Evolutionary conservation across 345 rosid genomes (phyloP), one percentile per base, ranked within the genome.

Genomic region (Limnanthes douglasii): DNA sequence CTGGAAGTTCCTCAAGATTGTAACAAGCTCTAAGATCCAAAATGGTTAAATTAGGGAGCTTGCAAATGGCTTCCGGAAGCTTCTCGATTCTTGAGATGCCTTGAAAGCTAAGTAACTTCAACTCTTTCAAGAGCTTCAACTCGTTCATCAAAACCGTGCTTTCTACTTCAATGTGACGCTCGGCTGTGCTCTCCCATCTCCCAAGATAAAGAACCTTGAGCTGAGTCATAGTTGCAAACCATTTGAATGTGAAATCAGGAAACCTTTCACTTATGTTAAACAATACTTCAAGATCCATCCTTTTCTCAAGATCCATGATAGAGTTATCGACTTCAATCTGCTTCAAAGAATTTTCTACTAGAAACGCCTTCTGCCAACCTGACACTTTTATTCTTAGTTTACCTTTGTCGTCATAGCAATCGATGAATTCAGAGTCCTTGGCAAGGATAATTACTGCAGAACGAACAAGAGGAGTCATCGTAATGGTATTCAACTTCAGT

Each of bases 11-110:
- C 54, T 60, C 69, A 8, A 78, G 48, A 37, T 57, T 60, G 49
- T 62, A 53, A 51, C 90, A 73, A 12, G 65, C 68, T 16, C 64
- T 68, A 4, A 78, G 73, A 54, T 78, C 73, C 48, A 74, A 62
- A 46, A 71, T 48, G 22, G 36, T 58, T 58, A 74, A 56, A 5
- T 37, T 41, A 5, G 2, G 18, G 2, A 62, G 72, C 45, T 46
- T 50, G 17, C 61, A 39, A 4, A 59, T 18, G 30, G 62, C 47
- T 9, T 22, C 14, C 0, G 60, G 60, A 7, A 71, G 68, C 36
- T 33, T 43, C 4, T 11, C 15, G 23, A 76, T 66, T 31, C 70
- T 61, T 16, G 72, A 69, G 50, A 76, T 54, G 15, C 86, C 81
- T 59, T 59, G 81, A 28, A 72, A 62, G 30, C 81, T 69, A 20